Base-by-base conservation (phyloP, 192 early-diverging fungal species). In the Podila epigama region DNA sequence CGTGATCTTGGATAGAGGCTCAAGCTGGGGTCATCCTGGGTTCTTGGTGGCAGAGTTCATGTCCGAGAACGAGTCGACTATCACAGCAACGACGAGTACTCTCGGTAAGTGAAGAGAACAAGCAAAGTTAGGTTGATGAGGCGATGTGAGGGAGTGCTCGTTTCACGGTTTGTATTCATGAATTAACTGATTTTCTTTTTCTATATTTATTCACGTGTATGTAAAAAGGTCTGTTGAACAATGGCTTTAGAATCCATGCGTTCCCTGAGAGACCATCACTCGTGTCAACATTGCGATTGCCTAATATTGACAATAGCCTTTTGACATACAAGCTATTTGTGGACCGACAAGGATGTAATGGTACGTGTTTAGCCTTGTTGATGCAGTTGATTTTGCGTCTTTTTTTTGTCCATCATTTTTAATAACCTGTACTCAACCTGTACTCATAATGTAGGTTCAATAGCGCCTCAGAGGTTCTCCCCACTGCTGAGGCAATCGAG, bases 401-500 rank as follows among this genome's bases (percentile, higher is more conserved):
- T 7, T 33, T 25, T 10, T n/a, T 22, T 34, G 16, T 33, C 20
- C 8, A 36, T 31, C 36, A 27, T 3, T 11, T 58, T 22, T 36
- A 31, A 34, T n/a, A 33, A n/a, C 9, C 35, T 37, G 16, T 58
- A 7, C 18, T 22, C 29, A 16, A 57, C 50, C 27, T 51, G 6
- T 51, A 25, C 7, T 5, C n/a, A n/a, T n/a, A n/a, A n/a, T n/a
- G n/a, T 48, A 48, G 44, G 44, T 39, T 16, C n/a, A 5, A 42
- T 28, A 57, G 60, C 53, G 12, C 65, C 73, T 1, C 53, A 71
- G n/a, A 67, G 68, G 6, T 89, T 89, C 63, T 52, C 82, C 12
- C 81, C 84, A 39, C 75, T 89, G 58, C 33, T 86, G 40, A 73
- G 85, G 16, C 85, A 86, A 51, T 89, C 87, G 3, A 84, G 85